Conservation (phyloP, 768 basidiomycete genomes). For the Amanita subjunquillea region DNA sequence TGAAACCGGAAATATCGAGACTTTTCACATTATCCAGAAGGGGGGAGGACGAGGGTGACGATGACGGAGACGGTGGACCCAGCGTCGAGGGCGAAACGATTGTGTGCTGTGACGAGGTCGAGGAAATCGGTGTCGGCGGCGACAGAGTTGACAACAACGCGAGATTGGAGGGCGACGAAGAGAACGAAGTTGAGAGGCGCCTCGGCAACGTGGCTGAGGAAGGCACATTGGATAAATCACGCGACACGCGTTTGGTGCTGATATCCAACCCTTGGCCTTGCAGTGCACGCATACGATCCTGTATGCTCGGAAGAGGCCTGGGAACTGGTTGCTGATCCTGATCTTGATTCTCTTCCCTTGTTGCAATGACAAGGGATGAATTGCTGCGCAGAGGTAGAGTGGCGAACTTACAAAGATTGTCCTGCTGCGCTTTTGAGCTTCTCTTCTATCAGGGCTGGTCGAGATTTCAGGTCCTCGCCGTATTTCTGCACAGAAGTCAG, state of each 20-base stretch:
- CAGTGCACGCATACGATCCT: constrained; percentile 71
- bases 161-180: neutral
- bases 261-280: constrained; percentile 62
- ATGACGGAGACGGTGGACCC: constrained; percentile 68
- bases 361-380: neutral
- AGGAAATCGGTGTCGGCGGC: constrained; percentile 22
- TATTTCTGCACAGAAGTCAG: constrained; percentile 21
- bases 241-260: constrained; percentile 48
- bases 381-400: neutral
- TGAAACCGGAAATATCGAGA: constrained; percentile 43
- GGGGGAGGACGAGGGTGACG: constrained; percentile 59
- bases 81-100: constrained; percentile 63
- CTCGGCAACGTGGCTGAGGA: constrained; percentile 33
- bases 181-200: constrained; percentile 18
- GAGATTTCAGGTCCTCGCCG: constrained; percentile 22
- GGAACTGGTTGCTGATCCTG: constrained; percentile 26
- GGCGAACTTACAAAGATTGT: constrained; percentile 20
- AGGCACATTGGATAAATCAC: constrained; percentile 34
- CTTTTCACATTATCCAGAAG: constrained; percentile 22
- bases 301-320: constrained; percentile 58
- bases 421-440: constrained; percentile 36
- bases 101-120: constrained; percentile 43
- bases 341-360: constrained; percentile 8
- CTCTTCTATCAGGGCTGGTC: constrained; percentile 31
- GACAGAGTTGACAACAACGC: constrained; percentile 11